Conservation (phyloP, 163 green algal species). For the Volvox carteri region DNA sequence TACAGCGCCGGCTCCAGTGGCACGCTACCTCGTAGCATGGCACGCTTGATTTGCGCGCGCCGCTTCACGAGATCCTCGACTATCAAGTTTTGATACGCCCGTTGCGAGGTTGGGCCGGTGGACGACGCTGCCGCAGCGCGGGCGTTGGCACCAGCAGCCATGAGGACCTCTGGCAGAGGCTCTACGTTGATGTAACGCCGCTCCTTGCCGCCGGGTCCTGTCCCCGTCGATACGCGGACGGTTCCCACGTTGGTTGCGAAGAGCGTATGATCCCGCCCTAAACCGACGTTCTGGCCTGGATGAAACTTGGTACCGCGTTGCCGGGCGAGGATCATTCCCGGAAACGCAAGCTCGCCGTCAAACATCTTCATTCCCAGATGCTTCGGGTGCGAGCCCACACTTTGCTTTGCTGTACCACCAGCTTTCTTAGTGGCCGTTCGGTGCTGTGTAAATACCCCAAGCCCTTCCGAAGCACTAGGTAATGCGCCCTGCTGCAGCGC, state of each 20-base stretch:
- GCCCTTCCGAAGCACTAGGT: not conserved
- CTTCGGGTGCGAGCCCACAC: slow-evolving; percentile 86
- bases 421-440: slow-evolving; percentile 93
- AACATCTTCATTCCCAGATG: slow-evolving; percentile 94
- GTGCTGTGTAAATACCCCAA: not conserved
- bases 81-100: not conserved
- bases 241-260: slow-evolving; percentile 78
- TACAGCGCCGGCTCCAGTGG: slow-evolving; percentile 47
- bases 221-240: slow-evolving; percentile 73
- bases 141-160: not conserved
- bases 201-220: slow-evolving; percentile 52
- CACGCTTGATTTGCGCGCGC: slow-evolving; percentile 36
- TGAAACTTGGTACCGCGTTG: slow-evolving; percentile 92
- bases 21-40: slow-evolving; percentile 23
- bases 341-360: slow-evolving; percentile 83
- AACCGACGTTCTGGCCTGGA: slow-evolving; percentile 81
- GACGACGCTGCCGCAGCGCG: not conserved
- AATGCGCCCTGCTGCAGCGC: not conserved
- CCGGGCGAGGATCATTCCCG: slow-evolving; percentile 94
- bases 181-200: slow-evolving; percentile 66
- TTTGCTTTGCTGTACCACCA: slow-evolving; percentile 94
- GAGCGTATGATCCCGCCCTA: slow-evolving; percentile 88
- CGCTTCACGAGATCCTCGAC: slow-evolving; percentile 34
- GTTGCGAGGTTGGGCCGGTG: not conserved
- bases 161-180: slow-evolving; percentile 61